A percentile compares a stretch with the other conserved stretches of the same genome.
Evolutionary conservation across 202 grass and related monocot species (phyloP).

Genomic region (Cymbopogon flexuosus): DNA sequence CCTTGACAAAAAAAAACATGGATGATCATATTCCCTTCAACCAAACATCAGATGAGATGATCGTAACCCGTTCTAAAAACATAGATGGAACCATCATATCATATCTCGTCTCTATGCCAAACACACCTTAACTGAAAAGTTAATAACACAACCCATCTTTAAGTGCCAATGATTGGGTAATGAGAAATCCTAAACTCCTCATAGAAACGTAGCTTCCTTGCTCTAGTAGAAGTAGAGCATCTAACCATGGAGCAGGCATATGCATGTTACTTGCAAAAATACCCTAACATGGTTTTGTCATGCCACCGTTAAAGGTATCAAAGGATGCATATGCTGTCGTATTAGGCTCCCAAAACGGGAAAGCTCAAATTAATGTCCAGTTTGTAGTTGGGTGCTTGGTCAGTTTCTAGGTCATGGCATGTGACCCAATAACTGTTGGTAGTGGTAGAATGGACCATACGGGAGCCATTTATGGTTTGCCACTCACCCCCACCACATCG

Average conservation of each 20-base stretch:
- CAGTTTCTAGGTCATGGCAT: slow-evolving; percentile 27
- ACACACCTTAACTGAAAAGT: background rate
- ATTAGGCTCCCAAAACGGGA: slow-evolving; percentile 22
- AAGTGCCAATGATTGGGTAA: background rate
- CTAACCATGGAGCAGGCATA: background rate
- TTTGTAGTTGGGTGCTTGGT: slow-evolving; percentile 7
- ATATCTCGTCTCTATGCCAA: background rate
- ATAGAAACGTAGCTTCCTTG: background rate
- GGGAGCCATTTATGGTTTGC: slow-evolving; percentile 24
- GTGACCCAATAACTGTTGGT: slow-evolving; percentile 28
- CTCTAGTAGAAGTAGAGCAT: background rate
- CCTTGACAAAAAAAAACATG: background rate
- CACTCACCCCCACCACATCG: slow-evolving; percentile 7
- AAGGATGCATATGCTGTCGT: background rate
- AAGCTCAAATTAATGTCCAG: slow-evolving; percentile 16
- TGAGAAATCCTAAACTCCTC: background rate
- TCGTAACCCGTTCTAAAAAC: background rate
- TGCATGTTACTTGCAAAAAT: background rate
- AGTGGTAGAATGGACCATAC: slow-evolving; percentile 19
- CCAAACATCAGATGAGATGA: background rate
- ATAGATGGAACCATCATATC: background rate
- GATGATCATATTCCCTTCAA: background rate
- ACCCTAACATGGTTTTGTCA: background rate
- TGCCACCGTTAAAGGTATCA: background rate
- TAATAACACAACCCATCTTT: background rate